Evolutionary conservation across 495 filamentous ascomycete genomes (phyloP).

Genomic region (Corynascus novoguineensis): DNA sequence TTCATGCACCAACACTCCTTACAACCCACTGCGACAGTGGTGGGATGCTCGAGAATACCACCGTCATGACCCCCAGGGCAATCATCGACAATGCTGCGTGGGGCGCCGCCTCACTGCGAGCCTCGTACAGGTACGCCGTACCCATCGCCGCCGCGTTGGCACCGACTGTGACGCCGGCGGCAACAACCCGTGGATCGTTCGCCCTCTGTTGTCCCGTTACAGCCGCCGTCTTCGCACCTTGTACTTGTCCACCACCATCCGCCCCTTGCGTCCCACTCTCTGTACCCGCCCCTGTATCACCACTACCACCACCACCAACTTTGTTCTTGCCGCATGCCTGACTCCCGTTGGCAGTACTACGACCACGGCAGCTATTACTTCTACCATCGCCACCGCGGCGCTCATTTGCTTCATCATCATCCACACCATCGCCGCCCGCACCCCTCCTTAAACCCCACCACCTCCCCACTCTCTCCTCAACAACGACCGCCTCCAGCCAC

Average conservation of each 20-base stretch:
- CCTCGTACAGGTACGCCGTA: slow-evolving; percentile 44
- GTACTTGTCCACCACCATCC: not conserved
- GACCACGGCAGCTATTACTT: not conserved
- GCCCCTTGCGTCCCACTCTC: not conserved
- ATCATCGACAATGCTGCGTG: slow-evolving; percentile 47
- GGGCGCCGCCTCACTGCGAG: slow-evolving; percentile 41
- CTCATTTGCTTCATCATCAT: not conserved
- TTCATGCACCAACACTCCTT: slow-evolving; percentile 7
- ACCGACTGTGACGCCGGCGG: slow-evolving; percentile 42
- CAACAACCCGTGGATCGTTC: slow-evolving; percentile 31
- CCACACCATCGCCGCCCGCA: not conserved
- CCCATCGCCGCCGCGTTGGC: slow-evolving; percentile 50
- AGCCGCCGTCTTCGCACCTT: not conserved
- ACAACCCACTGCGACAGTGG: slow-evolving; percentile 28
- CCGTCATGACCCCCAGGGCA: slow-evolving; percentile 43
- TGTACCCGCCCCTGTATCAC: not conserved
- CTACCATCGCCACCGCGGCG: not conserved
- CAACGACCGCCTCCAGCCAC: slow-evolving; percentile 30
- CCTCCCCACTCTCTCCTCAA: slow-evolving; percentile 20
- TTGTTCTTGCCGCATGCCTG: not conserved
- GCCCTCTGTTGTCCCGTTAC: not conserved
- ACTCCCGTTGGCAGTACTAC: no score
- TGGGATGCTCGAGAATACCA: slow-evolving; percentile 36
- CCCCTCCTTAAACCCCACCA: slow-evolving; percentile 16
- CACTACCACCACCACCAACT: not conserved